phyloP scores from a whole-genome alignment of 1,284 basidiomycete species.

The Uromyces viciae-fabae region DNA sequence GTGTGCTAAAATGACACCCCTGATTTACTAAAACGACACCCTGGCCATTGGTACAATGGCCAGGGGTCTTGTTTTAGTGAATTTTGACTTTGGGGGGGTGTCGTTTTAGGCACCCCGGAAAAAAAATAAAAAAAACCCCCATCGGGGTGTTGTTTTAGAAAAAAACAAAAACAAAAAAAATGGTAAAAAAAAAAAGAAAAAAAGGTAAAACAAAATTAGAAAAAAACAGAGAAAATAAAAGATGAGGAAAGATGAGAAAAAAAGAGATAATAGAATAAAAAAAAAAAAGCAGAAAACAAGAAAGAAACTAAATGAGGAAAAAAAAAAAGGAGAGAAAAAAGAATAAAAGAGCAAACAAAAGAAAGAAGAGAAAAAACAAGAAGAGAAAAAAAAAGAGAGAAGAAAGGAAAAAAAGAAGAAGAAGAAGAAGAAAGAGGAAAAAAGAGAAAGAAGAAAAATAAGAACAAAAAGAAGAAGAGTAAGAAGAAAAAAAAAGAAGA shows the following conservation, averaged over 20 bases:
- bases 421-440: neutral
- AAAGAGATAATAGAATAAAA: neutral
- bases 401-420: neutral
- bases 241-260: no score
- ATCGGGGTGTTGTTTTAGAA: no score
- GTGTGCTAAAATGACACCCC: no score
- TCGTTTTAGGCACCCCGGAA: no score
- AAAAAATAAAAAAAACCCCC: no score
- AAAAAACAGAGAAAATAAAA: neutral
- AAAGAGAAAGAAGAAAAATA: neutral
- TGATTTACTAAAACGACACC: no score
- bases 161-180: no score
- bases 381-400: neutral
- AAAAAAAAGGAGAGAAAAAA: neutral
- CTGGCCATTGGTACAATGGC: no score
- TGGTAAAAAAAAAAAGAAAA: no score
- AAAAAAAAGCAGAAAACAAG: neutral
- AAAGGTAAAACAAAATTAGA: neutral
- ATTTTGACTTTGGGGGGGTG: no score
- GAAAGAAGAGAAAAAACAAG: neutral
- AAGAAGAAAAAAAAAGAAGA: neutral
- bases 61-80: no score
- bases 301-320: neutral
- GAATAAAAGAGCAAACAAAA: neutral
- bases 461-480: neutral